Percentiles rank a stretch among this genome's conserved stretches.
Evolutionary conservation across 139 green algal genomes (phyloP).

Genomic region (Yamagishiella unicocca): DNA sequence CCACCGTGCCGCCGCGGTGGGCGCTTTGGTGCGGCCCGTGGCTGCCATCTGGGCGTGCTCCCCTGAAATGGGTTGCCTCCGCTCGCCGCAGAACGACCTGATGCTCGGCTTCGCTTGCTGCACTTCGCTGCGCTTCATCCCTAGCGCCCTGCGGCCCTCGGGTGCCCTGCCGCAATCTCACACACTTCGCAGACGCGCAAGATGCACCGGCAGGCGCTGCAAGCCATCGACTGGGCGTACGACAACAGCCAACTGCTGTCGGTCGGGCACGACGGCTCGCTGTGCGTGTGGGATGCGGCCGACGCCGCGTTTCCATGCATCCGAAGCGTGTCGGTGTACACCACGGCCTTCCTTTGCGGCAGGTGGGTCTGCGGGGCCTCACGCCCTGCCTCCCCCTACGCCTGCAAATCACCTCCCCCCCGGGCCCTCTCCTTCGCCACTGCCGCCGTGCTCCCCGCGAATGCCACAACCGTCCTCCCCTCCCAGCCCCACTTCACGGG

Average conservation of each 20-base stretch:
- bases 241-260: conserved; percentile 61
- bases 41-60: neutral
- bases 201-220: conserved; percentile 37
- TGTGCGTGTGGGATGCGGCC: conserved; percentile 51
- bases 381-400: no score
- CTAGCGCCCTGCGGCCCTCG: neutral
- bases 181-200: conserved; percentile 7
- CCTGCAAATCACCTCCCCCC: no score
- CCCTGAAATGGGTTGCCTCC: neutral
- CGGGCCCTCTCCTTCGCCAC: no score
- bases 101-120: neutral
- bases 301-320: neutral
- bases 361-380: no score
- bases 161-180: neutral
- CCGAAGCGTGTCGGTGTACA: conserved; percentile 2
- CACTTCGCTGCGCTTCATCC: neutral
- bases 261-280: conserved; percentile 29
- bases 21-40: neutral
- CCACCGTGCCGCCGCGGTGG: neutral
- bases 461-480: no score
- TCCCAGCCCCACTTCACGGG: no score
- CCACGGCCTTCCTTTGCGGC: conserved; percentile 31
- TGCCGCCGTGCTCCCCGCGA: no score
- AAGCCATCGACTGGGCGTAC: conserved; percentile 51
- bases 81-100: neutral